Percentiles rank a stretch among this genome's conserved stretches.
These are phyloP conservation scores for Friedmanniomyces simplex DNA, from an alignment of 495 filamentous ascomycete genomes.

Conservation along the genomic window DNA sequence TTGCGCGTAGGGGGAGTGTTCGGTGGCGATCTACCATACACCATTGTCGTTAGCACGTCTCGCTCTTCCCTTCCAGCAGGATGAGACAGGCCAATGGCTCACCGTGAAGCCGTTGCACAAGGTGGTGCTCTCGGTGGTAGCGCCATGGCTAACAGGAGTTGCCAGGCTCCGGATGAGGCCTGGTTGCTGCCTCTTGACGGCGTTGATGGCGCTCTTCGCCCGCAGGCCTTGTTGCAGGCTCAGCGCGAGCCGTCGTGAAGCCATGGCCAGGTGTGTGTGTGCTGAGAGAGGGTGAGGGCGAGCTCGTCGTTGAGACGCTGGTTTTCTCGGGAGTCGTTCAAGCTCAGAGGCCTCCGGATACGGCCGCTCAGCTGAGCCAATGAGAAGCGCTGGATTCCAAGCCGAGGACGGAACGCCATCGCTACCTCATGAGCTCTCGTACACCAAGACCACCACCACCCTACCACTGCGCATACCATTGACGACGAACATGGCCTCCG, in stretches of 20 bases:
- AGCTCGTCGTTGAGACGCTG: neutral
- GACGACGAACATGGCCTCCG: conserved; percentile 30
- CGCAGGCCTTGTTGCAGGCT: conserved; percentile 80
- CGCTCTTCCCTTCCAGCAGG: neutral
- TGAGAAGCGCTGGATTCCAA: neutral
- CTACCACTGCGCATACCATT: neutral
- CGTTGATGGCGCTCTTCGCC: conserved; percentile 63
- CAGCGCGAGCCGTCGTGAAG: conserved; percentile 83
- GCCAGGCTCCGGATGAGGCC: conserved; percentile 68
- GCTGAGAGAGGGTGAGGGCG: neutral
- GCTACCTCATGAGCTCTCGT: too few species aligned
- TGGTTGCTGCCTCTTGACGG: conserved; percentile 45
- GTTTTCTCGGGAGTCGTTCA: neutral
- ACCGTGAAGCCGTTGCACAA: conserved; percentile 96
- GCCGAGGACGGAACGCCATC: neutral
- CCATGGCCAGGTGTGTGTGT: conserved; percentile 50
- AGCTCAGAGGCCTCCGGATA: neutral
- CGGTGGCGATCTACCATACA: conserved; percentile 75
- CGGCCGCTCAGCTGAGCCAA: neutral
- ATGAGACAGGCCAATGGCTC: conserved; percentile 29
- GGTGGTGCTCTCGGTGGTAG: conserved; percentile 87
- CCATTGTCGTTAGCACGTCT: neutral
- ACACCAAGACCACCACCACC: neutral
- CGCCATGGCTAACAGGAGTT: conserved; percentile 60
- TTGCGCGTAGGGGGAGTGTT: conserved; percentile 96